Conservation (phyloP, 352 stramenopile species). For the Phytophthora pluvialis region DNA sequence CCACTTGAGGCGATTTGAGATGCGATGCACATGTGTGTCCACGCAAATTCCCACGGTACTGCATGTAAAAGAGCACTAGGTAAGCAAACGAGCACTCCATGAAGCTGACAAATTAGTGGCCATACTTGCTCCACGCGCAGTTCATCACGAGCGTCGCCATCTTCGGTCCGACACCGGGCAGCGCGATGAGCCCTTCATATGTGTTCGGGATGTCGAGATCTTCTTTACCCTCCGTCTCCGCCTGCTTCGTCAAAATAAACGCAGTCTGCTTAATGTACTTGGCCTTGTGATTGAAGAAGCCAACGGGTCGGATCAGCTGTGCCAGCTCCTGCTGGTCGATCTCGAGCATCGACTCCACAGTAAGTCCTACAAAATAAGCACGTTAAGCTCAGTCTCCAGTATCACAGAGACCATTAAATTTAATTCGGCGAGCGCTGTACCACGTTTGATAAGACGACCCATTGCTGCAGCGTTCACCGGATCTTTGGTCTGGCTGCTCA, state of each 20-base stretch:
- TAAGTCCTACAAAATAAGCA: conserved; percentile 64
- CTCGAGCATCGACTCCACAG: conserved; percentile 85
- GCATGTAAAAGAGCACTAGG: neutral
- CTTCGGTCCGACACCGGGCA: conserved; percentile 96
- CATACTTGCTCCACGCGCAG: conserved; percentile 89
- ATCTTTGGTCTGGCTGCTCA: conserved; percentile 98
- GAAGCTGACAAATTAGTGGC: neutral
- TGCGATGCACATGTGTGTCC: conserved; percentile 97
- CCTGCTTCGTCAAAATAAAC: conserved; percentile 53
- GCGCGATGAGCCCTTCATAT: conserved; percentile 88
- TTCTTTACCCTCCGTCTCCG: conserved; percentile 27
- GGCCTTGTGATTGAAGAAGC: conserved; percentile 98
- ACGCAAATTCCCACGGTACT: conserved; percentile 94
- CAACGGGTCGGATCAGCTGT: conserved; percentile 90
- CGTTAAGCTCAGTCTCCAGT: neutral
- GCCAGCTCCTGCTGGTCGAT: conserved; percentile 88
- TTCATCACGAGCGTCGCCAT: conserved; percentile 97
- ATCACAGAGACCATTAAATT: neutral
- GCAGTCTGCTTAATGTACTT: conserved; percentile 93
- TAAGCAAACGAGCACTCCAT: neutral
- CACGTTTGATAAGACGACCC: conserved; percentile 62
- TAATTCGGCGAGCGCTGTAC: conserved; percentile 25
- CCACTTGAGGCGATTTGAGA: conserved; percentile 96
- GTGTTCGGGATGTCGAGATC: conserved; percentile 92
- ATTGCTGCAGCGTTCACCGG: conserved; percentile 85